Evolutionary conservation across 805 yeast species (phyloP), one percentile per base, ranked within the genome.

Genomic region (Saturnispora dispora): DNA sequence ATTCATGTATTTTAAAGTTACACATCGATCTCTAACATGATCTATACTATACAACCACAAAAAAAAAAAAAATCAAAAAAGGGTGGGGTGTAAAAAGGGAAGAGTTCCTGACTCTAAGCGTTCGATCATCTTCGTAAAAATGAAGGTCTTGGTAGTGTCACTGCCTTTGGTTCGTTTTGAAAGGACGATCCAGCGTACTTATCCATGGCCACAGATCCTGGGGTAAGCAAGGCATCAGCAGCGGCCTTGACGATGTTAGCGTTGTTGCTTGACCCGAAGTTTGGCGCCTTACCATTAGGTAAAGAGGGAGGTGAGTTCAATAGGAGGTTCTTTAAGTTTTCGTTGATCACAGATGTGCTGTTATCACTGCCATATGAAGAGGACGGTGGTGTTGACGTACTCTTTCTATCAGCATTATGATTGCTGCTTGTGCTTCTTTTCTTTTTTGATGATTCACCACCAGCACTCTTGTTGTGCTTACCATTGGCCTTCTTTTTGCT

Each of bases 171-270:
- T 23, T 79, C 76, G 32, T 78, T 73, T 59, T 75, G 79, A 59
- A 77, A 77, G 36, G 81, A 74, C 36, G 81, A 73, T 30, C 82
- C 82, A 49, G 82, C 82, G 61, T 76, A 77, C 48, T 71, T 62
- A 22, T 58, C 57, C 28, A 55, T 45, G 18, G 57, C 52, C 13
- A 57, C 54, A 18, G 56, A 47, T 30, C 39, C 39, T 28, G 57
- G 46, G 13, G 41, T 43, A n/a, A 55, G 50, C 33, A 58, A 45
- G 27, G 52, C 52, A 15, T 52, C 44, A 8, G 51, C 53, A 28
- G 53, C 51, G 20, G 51, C 44, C 17, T 50, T 50, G 32, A 49
- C 44, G 5, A 48, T 17, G 13, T 35, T 37, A 15, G 50, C 33
- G 7, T 41, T 17, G 11, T 37, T 28, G 40, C 17, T 45, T 17